Base-by-base conservation (phyloP, 495 filamentous ascomycete genomes). In the Tetracladium setigerum region DNA sequence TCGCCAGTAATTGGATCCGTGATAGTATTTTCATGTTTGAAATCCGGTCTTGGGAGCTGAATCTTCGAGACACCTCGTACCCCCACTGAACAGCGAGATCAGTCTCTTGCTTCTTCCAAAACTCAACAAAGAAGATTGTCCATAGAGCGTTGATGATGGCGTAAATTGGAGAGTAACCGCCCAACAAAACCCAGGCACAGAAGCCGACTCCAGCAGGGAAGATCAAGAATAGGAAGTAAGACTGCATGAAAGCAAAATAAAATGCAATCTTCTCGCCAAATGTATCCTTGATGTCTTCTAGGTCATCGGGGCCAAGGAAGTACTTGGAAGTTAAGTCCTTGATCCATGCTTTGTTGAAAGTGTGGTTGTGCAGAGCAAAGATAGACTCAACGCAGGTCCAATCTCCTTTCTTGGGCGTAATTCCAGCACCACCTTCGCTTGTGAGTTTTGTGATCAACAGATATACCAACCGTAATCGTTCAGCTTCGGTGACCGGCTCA, bases 211-310 rank as follows among this genome's bases (percentile, higher is more conserved):
- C 72, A 2, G 92, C 94, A 0, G 90, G 91, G 52, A 92, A 87
- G 9, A 87, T 62, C 22, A 95, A 67, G 60, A 95, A 95, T 31
- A 74, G 67, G 59, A 95, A 94, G 64, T 98, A 98, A 0, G 84
- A 83, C 67, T 95, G 89, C 44, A 95, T 69, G 63, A 98, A 98
- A 2, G 94, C 84, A 59, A 98, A 98, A 67, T 98, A 98, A 58
- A 89, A 96, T 18, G 86, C 92, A 45, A 97, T 87, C 64, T 84
- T 89, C 68, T 97, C 94, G 45, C 92, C 92, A 52, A 96, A 87
- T 30, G 81, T 79, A 62, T 95, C 77, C n/a, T 88, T 76, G 45
- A 98, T 94, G 44, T 83, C 78, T 52, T 84, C 81, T 33, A 97
- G 63, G 49, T 98, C 94, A 30, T 83, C 75, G 1, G 78, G 70